Conservation (phyloP, 192 early-diverging fungal species). For the Phycomyces nitens region DNA sequence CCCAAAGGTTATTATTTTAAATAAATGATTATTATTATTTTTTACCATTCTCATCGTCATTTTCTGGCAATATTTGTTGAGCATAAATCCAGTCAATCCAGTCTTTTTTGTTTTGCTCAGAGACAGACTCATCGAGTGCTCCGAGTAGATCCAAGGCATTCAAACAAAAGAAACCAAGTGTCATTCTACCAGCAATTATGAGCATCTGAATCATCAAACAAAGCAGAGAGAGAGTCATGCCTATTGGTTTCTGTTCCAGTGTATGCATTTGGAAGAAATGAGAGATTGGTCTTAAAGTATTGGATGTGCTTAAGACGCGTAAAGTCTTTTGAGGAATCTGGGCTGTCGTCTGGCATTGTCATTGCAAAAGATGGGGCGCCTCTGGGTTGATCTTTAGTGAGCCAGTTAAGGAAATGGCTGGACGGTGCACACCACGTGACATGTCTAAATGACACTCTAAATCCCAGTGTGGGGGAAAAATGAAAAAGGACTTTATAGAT, state of each 20-base stretch:
- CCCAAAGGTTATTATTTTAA: background rate
- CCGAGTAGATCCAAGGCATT: conserved; percentile 79
- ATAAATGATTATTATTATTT: conserved; percentile 1
- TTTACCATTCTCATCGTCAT: conserved; percentile 23
- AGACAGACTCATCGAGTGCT: conserved; percentile 51
- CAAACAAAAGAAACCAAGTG: conserved; percentile 79
- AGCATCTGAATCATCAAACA: background rate
- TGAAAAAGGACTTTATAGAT: no score
- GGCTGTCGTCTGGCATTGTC: no score
- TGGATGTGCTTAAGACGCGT: conserved; percentile 1
- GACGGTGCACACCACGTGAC: no score
- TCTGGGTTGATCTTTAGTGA: no score
- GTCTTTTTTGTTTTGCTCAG: conserved; percentile 49
- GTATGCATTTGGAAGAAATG: conserved; percentile 70
- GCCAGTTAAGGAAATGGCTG: no score
- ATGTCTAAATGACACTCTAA: no score
- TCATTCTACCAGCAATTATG: conserved; percentile 61
- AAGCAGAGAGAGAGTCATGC: conserved; percentile 27
- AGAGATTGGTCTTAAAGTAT: conserved; percentile 70
- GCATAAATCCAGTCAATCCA: conserved; percentile 98
- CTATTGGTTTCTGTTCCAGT: conserved; percentile 69
- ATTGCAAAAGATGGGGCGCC: no score
- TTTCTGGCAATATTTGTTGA: conserved; percentile 71
- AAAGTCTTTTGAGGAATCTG: background rate
- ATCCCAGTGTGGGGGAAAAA: no score